Conservation (phyloP, 352 stramenopile species). For the Globisporangium recalcitrans region DNA sequence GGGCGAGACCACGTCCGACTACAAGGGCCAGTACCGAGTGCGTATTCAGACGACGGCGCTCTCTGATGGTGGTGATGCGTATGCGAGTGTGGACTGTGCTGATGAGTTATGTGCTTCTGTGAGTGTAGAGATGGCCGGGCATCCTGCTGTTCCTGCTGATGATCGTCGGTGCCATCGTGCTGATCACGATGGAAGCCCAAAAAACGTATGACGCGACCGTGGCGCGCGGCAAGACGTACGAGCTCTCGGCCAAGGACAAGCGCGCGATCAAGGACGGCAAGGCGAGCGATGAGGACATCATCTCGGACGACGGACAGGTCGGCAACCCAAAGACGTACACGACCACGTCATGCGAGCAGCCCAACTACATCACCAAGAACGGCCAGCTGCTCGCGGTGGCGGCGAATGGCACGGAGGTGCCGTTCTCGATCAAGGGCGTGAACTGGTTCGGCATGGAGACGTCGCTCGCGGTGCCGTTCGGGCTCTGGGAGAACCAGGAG, state of each 20-base stretch:
- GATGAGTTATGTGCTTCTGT: background rate
- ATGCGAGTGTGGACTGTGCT: background rate
- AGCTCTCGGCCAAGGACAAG: constrained; percentile 12
- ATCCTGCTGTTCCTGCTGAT: constrained; percentile 26
- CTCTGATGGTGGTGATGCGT: background rate
- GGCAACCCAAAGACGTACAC: constrained; percentile 51
- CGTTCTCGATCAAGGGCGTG: constrained; percentile 66
- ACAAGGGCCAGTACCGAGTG: constrained; percentile 18
- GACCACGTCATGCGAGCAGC: constrained; percentile 38
- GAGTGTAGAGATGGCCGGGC: constrained; percentile 26
- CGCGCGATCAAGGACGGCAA: constrained; percentile 25
- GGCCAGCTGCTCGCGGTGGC: constrained; percentile 51
- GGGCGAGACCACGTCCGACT: constrained; percentile 4
- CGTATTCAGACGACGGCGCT: background rate
- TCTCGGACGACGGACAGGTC: constrained; percentile 45
- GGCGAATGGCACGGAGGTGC: constrained; percentile 60
- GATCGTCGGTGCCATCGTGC: constrained; percentile 13
- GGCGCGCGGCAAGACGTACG: constrained; percentile 10
- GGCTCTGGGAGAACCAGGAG: constrained; percentile 67
- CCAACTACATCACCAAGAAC: constrained; percentile 77
- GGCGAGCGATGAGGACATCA: constrained; percentile 21
- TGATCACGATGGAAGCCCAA: constrained; percentile 18
- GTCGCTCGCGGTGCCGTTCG: constrained; percentile 52
- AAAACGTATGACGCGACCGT: constrained; percentile 8
- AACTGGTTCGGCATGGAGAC: constrained; percentile 85